These are phyloP conservation scores for Mycosarcoma mackinlayi DNA, from an alignment of 1,284 basidiomycete genomes.

Conservation along the genomic window DNA sequence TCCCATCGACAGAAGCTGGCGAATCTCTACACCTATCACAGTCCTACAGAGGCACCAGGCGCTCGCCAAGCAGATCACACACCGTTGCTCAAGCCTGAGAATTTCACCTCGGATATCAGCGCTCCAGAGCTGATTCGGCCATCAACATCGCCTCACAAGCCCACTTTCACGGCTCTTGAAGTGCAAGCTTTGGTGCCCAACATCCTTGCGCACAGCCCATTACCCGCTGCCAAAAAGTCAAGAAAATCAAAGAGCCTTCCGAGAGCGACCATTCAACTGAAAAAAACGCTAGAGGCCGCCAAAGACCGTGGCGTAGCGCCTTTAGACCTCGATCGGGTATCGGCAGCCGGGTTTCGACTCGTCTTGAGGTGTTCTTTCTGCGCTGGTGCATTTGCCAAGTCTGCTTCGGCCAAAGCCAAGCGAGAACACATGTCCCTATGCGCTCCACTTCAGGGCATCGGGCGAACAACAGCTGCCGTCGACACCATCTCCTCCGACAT, in stretches of 20 bases:
- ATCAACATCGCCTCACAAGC: constrained; percentile 4
- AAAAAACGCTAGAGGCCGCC: constrained; percentile 21
- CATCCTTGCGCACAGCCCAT: neutral
- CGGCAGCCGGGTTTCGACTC: constrained; percentile 19
- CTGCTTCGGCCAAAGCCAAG: constrained; percentile 20
- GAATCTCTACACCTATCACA: constrained; percentile 15
- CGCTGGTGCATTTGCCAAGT: constrained; percentile 29
- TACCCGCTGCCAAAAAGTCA: constrained; percentile 3
- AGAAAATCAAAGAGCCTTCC: constrained; percentile 6
- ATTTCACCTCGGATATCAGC: neutral
- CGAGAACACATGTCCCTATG: constrained; percentile 28
- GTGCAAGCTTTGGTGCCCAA: neutral
- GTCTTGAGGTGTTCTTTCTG: constrained; percentile 36
- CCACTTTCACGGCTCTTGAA: neutral
- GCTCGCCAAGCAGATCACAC: neutral
- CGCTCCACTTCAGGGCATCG: constrained; percentile 23
- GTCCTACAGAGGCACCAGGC: constrained; percentile 7
- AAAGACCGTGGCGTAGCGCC: constrained; percentile 12
- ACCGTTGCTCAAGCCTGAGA: neutral
- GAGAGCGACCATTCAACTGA: constrained; percentile 9
- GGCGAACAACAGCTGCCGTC: constrained; percentile 5
- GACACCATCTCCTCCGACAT: constrained; percentile 17
- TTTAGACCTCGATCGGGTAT: constrained; percentile 13
- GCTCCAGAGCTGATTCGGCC: neutral
- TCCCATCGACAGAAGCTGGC: constrained; percentile 5